phyloP scores from a whole-genome alignment of 257 asterid genomes.

The Solanum chiquidenum region DNA sequence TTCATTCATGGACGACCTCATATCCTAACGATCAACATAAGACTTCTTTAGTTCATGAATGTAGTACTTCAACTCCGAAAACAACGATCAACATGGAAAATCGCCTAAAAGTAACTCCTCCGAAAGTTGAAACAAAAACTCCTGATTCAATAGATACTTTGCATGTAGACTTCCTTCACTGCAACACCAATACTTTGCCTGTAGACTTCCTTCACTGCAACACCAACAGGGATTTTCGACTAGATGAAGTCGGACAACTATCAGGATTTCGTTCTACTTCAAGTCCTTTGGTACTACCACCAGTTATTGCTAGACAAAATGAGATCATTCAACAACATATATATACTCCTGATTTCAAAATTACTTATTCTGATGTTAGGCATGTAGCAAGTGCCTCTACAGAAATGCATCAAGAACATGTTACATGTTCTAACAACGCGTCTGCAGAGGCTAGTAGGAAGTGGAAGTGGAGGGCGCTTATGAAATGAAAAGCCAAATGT shows the following conservation, averaged over 20 bases:
- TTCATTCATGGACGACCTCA: neutral
- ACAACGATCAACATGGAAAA: neutral
- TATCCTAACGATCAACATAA: neutral
- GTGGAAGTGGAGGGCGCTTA: constrained; percentile 60
- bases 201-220: neutral
- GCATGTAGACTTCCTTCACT: neutral
- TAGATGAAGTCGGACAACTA: too few species aligned
- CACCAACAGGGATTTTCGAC: neutral
- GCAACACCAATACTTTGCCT: neutral
- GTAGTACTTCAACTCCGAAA: constrained; percentile 2
- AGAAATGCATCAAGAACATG: neutral
- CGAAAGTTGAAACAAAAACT: constrained; percentile 1
- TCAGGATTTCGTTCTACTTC: neutral
- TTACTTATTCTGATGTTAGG: constrained; percentile 5
- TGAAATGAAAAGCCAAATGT: constrained; percentile 26
- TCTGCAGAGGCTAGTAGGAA: constrained; percentile 43
- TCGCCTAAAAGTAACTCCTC: neutral
- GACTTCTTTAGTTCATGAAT: neutral
- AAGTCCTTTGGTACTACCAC: neutral
- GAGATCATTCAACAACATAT: neutral
- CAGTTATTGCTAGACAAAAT: neutral
- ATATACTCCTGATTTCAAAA: neutral
- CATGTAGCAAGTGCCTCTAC: neutral
- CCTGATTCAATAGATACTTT: neutral
- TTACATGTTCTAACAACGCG: neutral